These are phyloP conservation scores for Pyracantha coccinea DNA, from an alignment of 331 rosid species.

Conservation along the genomic window DNA sequence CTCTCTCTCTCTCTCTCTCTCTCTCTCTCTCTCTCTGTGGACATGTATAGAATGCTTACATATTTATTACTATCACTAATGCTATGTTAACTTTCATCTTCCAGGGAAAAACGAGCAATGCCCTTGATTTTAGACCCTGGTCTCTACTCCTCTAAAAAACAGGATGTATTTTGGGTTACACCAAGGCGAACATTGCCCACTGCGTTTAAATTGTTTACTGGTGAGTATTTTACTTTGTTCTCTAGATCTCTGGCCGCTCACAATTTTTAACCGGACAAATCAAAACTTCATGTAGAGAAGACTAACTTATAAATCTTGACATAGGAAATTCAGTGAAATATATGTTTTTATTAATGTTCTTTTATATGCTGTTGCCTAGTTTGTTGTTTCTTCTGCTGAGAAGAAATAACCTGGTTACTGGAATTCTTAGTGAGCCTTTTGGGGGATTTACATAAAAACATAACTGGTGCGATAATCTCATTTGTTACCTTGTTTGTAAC, in stretches of 20 bases:
- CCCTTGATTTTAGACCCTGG: constrained; percentile 90
- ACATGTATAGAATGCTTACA: background rate
- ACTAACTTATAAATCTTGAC: background rate
- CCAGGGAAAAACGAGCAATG: constrained; percentile 79
- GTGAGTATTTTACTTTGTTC: constrained; percentile 28
- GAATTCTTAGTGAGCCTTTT: background rate
- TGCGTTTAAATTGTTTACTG: constrained; percentile 80
- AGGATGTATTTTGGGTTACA: constrained; percentile 63
- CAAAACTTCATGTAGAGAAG: background rate
- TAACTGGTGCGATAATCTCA: background rate
- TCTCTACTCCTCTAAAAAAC: constrained; percentile 58
- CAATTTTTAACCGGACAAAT: background rate
- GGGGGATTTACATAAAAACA: background rate
- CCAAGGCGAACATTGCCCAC: constrained; percentile 69
- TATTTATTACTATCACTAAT: background rate
- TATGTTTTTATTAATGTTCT: background rate
- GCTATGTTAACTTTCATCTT: background rate
- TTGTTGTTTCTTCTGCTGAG: background rate
- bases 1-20: background rate
- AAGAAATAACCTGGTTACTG: background rate
- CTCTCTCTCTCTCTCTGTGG: constrained; percentile 7
- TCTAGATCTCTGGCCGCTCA: constrained; percentile 2
- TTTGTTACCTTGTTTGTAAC: background rate
- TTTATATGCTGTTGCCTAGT: background rate
- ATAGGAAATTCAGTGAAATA: background rate